Evolutionary conservation across 2,329 filamentous ascomycete species (phyloP).

Genomic region (Stylonectria norvegica): DNA sequence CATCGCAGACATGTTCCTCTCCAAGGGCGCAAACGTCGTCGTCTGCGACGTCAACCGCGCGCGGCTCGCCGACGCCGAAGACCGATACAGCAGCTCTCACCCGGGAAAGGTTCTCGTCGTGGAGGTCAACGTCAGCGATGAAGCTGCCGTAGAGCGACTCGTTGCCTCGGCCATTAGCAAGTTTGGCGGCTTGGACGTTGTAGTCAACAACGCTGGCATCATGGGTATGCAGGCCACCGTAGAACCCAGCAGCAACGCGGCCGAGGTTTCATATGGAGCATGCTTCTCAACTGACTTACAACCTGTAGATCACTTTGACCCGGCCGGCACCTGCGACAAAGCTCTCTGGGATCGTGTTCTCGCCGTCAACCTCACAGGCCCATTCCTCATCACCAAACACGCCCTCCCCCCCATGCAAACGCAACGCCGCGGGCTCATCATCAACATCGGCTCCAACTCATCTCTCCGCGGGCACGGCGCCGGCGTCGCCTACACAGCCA

Average conservation of each 20-base stretch:
- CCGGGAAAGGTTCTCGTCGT: no score
- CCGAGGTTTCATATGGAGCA: no score
- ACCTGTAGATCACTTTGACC: slow-evolving; percentile 55
- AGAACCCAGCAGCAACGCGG: no score
- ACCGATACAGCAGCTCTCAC: no score
- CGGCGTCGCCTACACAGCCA: slow-evolving; percentile 50
- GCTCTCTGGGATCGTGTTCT: slow-evolving; percentile 52
- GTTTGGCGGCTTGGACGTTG: not conserved
- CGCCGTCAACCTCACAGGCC: slow-evolving; percentile 54
- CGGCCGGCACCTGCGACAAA: slow-evolving; percentile 45
- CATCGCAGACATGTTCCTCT: slow-evolving; percentile 30
- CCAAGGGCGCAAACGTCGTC: slow-evolving; percentile 30
- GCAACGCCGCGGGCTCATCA: slow-evolving; percentile 40
- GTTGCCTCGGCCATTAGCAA: not conserved
- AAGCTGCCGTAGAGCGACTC: not conserved
- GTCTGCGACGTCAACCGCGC: slow-evolving; percentile 30
- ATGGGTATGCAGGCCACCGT: no score
- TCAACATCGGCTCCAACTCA: slow-evolving; percentile 51
- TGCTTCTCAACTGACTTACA: no score
- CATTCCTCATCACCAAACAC: slow-evolving; percentile 49
- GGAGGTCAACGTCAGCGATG: not conserved
- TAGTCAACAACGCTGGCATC: not conserved
- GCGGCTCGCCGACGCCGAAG: slow-evolving; percentile 12
- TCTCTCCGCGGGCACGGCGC: slow-evolving; percentile 38
- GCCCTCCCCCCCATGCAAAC: slow-evolving; percentile 38